A percentile compares a stretch with the other conserved stretches of the same genome.
Conservation (phyloP, 202 grass and related monocot species). For the Schoenoplectus tabernaemontani region DNA sequence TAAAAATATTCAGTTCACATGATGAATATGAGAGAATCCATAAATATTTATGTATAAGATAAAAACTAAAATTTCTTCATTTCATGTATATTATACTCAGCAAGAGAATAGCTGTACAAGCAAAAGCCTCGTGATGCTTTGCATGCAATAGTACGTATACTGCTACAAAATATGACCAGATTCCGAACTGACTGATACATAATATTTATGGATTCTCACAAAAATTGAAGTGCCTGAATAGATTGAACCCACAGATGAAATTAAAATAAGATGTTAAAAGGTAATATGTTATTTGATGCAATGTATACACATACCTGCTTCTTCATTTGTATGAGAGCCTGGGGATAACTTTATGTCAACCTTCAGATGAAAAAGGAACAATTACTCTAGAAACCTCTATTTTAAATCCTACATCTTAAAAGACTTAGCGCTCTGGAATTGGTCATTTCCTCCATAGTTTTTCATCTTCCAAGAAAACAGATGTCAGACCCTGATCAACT, state of each 20-base stretch:
- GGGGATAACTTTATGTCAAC: slow-evolving; percentile 87
- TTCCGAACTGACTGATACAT: not conserved
- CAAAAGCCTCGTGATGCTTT: not conserved
- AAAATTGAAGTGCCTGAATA: not conserved
- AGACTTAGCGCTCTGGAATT: not conserved
- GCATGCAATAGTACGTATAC: not conserved
- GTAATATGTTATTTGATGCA: not conserved
- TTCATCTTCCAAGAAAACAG: slow-evolving; percentile 3
- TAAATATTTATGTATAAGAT: not conserved
- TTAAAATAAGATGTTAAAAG: slow-evolving; percentile 5
- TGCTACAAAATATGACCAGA: not conserved
- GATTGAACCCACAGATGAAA: not conserved
- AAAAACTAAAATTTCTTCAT: not conserved
- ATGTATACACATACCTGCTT: slow-evolving; percentile 45
- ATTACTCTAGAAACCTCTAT: not conserved
- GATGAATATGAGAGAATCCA: too few relatives aligned
- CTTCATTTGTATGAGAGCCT: slow-evolving; percentile 87
- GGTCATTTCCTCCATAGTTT: not conserved
- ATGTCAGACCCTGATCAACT: not conserved
- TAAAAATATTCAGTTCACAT: too few relatives aligned
- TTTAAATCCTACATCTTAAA: not conserved
- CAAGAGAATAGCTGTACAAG: not conserved
- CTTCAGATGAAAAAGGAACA: slow-evolving; percentile 32
- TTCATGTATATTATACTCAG: not conserved
- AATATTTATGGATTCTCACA: slow-evolving; percentile 4